These are phyloP conservation scores for Saururus chinensis DNA, from an alignment of 164 flowering plant species.

Conservation along the genomic window DNA sequence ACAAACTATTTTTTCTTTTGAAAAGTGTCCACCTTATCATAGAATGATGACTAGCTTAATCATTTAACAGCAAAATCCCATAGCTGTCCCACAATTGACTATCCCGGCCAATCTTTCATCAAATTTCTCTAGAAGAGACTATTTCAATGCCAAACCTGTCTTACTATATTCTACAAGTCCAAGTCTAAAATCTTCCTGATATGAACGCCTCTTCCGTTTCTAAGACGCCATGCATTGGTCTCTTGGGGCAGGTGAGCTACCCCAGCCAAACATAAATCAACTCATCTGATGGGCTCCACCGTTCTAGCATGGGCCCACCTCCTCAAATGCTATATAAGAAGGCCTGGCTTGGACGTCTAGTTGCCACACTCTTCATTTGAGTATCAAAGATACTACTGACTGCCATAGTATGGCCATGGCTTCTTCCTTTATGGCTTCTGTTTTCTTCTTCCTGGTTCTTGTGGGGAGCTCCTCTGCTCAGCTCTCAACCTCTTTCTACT, in stretches of 20 bases:
- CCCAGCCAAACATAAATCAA: background rate
- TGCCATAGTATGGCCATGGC: constrained; percentile 7
- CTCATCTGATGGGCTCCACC: background rate
- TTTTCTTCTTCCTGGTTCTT: background rate
- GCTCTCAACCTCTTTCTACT: constrained; percentile 54
- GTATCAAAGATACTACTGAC: too few species aligned
- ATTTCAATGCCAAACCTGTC: background rate
- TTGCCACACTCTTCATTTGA: background rate
- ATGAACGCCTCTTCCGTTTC: background rate
- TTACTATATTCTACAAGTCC: background rate
- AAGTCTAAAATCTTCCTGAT: background rate
- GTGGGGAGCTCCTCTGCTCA: constrained; percentile 46
- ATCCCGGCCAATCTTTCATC: background rate
- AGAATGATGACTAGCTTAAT: too few species aligned
- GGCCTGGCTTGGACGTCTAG: background rate
- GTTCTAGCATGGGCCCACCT: background rate
- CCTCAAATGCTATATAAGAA: constrained; percentile 1
- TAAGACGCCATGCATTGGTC: constrained; percentile 7
- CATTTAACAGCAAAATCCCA: too few species aligned
- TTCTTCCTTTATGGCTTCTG: background rate
- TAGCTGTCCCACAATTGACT: too few species aligned
- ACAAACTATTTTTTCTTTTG: too few species aligned
- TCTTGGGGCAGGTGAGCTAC: constrained; percentile 7
- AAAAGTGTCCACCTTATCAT: too few species aligned
- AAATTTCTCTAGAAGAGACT: background rate